Base-by-base conservation (phyloP, 73 alveolate species). In the Effrenium voratum region DNA sequence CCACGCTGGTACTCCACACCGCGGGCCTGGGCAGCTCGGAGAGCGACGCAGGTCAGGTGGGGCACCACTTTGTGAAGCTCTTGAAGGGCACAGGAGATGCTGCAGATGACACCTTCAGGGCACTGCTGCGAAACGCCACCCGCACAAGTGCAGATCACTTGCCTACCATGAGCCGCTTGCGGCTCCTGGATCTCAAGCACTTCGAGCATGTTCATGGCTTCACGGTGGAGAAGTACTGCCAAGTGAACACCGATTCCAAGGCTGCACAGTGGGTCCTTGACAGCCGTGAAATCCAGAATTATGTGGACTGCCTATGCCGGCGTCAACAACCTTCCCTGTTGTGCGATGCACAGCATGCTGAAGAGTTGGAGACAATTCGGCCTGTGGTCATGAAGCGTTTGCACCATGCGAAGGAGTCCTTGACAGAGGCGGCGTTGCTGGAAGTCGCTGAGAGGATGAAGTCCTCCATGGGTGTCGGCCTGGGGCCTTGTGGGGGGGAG, bases 151-250 rank as follows among this genome's bases (percentile, higher is more conserved):
- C 28, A 40, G 77, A 66, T 22, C 82, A 70, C 82, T 46, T 70
- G 82, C 82, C 82, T 36, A 70, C 82, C 12, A 70, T 70, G 82
- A 70, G 82, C 26, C 82, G 82, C 82, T 70, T 70, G 47, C 82
- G 82, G 46, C 24, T 70, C 49, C n/a, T 70, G 49, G 82, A 70
- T 70, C 82, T 70, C 82, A 70, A 70, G 82, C 82, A 70, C 82
- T 70, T 36, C 82, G 82, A 70, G 82, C 82, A 70, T 70, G 82
- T 70, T 44, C 82, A 70, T 30, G 82, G 82, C 82, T 70, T 70
- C 82, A 70, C 82, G 82, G 82, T 70, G 82, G 49, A 32, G 50
- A 70, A 70, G 82, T 70, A 70, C 38, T 70, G 82, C 81, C 22
- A 34, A 5, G 81, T 43, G 49, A 46, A 46, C 49, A 70, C 82